Evolutionary conservation across 2,329 filamentous ascomycete genomes (phyloP), one percentile per base, ranked within the genome.

Genomic region (Fusarium irregulare): DNA sequence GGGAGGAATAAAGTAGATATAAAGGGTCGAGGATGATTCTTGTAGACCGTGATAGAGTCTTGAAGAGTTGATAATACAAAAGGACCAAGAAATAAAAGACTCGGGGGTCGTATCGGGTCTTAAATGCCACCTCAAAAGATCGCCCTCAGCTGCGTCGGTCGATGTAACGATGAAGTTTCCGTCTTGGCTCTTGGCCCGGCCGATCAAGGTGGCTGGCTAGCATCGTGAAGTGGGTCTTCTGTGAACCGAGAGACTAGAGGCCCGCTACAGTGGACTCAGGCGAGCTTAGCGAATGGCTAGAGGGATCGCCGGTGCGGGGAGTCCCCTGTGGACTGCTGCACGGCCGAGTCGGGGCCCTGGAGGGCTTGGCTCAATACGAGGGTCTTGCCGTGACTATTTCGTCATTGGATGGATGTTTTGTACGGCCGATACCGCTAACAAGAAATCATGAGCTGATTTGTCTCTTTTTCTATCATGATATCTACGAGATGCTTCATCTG

Each of bases 261-360:
- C 49, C 40, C 55, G 18, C 30, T 45, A 25, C 47, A 44, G 66
- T 54, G 66, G 53, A 53, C 59, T 53, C 40, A 30, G 27, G 40
- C 34, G 42, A 45, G 37, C 34, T 70, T 60, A 71, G 68, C 61
- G 60, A 60, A 59, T 72, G 27, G 64, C 55, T 66, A 68, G 50
- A 68, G 68, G 60, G 68, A 68, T 68, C 41, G 42, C 49, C 42
- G 62, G 57, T 67, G 69, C 69, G 69, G 69, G 69, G 68, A 70
- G 64, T 56, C 54, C 68, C 68, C 41, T 66, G 68, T 69, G 57
- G 60, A 62, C n/a, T 48, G 50, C 57, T 56, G 47, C 51, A 67
- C 54, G 46, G 56, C 60, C 56, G 54, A 62, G 54, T 71, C 46
- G 68, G 47, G 60, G 65, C 54, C 65, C 42, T 49, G 53, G 25